phyloP scores from a whole-genome alignment of 371 early-diverging fungal genomes.

The Actinomucor elegans region DNA sequence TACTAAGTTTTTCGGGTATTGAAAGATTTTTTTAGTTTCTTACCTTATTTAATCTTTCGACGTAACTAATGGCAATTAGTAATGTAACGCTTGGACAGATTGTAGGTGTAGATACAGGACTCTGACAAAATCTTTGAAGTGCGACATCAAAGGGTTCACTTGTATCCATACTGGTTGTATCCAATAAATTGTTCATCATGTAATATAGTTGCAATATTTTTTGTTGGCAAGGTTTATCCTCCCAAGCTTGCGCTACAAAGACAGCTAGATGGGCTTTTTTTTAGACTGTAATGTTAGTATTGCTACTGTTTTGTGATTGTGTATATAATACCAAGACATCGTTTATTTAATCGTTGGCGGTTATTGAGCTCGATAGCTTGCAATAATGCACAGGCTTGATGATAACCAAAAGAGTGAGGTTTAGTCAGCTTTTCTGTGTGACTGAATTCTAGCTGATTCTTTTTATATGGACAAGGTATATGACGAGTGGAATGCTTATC shows the following conservation, averaged over 20 bases:
- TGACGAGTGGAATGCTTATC: conserved; percentile 1
- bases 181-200: conserved; percentile 32
- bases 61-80: conserved; percentile 54
- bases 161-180: conserved; percentile 25
- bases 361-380: conserved; percentile 42
- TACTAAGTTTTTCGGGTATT: conserved; percentile 5
- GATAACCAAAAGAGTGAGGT: conserved; percentile 22
- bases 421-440: conserved; percentile 12
- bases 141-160: conserved; percentile 29
- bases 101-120: conserved; percentile 32
- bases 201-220: conserved; percentile 26
- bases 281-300: too few relatives aligned
- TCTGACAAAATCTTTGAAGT: conserved; percentile 28
- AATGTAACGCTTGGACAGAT: conserved; percentile 52
- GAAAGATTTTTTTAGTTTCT: too few relatives aligned
- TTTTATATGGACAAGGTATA: conserved; percentile 16
- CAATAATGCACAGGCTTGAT: conserved; percentile 32
- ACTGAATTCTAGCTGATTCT: conserved; percentile 13
- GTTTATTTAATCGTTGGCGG: conserved; percentile 22
- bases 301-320: too few relatives aligned
- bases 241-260: conserved; percentile 45
- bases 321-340: conserved; percentile 42
- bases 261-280: conserved; percentile 42
- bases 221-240: conserved; percentile 30
- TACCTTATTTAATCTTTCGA: conserved; percentile 61